Evolutionary conservation across 805 yeast genomes (phyloP).

Genomic region (Grigorovia yakushimaensis): DNA sequence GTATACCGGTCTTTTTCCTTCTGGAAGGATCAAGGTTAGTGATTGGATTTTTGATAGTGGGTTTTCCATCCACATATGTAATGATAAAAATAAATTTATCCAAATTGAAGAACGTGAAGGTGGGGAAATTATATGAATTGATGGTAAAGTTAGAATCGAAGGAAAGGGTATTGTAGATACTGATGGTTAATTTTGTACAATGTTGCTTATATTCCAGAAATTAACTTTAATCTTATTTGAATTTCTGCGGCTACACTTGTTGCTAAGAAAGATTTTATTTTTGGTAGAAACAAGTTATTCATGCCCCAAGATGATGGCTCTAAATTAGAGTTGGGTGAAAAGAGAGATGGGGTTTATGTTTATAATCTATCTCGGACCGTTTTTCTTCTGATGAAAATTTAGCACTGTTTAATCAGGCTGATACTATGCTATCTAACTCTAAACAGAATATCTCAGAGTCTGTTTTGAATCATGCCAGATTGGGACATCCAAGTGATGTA

Average conservation of each 20-base stretch:
- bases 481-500: too few species aligned
- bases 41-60: conserved; percentile 6
- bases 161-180: conserved; percentile 3
- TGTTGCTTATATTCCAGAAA: conserved; percentile 4
- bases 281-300: neutral
- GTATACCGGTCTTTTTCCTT: too few species aligned
- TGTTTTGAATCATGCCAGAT: too few species aligned
- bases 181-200: neutral
- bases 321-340: neutral
- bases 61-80: conserved; percentile 4
- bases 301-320: neutral
- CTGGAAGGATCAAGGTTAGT: too few species aligned
- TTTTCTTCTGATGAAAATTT: too few species aligned
- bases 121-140: conserved; percentile 2
- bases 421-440: too few species aligned
- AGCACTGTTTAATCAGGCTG: too few species aligned
- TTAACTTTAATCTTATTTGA: conserved; percentile 3
- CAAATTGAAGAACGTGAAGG: neutral
- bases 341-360: neutral
- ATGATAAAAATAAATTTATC: neutral
- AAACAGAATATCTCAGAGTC: too few species aligned
- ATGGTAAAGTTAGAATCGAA: conserved; percentile 1
- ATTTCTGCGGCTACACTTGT: neutral
- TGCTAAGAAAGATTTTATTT: neutral
- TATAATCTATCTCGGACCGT: neutral